phyloP scores from a whole-genome alignment of 1,284 basidiomycete genomes.

The Sanghuangporus weigelae region DNA sequence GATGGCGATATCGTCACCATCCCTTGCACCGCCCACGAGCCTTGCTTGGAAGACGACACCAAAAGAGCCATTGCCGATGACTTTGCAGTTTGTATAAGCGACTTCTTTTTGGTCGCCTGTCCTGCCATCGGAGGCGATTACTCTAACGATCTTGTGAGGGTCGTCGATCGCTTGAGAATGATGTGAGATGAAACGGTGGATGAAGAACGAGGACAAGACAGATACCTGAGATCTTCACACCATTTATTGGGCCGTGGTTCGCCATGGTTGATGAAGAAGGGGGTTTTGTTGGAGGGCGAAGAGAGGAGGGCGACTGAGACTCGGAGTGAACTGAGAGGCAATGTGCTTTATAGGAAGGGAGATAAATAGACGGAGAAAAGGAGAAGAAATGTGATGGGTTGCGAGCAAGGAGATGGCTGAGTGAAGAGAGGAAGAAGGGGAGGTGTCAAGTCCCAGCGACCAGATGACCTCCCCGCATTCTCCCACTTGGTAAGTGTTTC shows the following conservation, averaged over 20 bases:
- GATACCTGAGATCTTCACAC: conserved; percentile 86
- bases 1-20: conserved; percentile 91
- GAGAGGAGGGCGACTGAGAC: not conserved
- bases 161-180: conserved; percentile 74
- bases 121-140: conserved; percentile 94
- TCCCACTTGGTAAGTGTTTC: not conserved
- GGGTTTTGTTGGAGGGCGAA: conserved; percentile 7
- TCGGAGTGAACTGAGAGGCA: not conserved
- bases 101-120: conserved; percentile 85
- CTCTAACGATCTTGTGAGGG: conserved; percentile 91
- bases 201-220: conserved; percentile 31
- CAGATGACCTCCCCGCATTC: not conserved
- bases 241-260: conserved; percentile 81
- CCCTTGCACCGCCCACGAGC: conserved; percentile 56
- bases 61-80: conserved; percentile 98
- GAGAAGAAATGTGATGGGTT: not conserved
- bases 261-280: conserved; percentile 42
- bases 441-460: not conserved
- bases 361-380: conserved; percentile 9
- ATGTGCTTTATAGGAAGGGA: not conserved
- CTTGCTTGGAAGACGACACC: conserved; percentile 95
- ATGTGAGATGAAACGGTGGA: conserved; percentile 22
- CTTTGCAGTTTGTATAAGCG: conserved; percentile 95
- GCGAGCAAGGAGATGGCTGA: not conserved
- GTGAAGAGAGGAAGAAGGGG: not conserved